Evolutionary conservation across 371 early-diverging fungal genomes (phyloP).

Genomic region (Actinomortierella ambigua): DNA sequence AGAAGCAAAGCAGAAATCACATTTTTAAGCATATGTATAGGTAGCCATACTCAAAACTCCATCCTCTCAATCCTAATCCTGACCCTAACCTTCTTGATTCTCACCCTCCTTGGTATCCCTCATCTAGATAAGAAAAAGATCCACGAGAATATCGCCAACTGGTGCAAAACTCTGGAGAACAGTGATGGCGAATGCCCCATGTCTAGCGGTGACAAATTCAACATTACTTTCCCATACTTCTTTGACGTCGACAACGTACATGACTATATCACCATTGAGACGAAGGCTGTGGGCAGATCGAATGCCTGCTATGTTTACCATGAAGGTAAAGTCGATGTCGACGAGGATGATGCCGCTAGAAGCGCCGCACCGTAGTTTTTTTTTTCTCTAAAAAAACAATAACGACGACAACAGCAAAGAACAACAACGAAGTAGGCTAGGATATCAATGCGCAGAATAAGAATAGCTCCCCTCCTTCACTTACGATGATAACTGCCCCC

Average conservation of each 20-base stretch:
- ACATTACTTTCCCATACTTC: background rate
- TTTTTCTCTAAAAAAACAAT: background rate
- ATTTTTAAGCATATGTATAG: too few relatives aligned
- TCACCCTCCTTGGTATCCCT: too few relatives aligned
- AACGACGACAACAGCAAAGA: slow-evolving; percentile 1
- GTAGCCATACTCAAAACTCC: too few relatives aligned
- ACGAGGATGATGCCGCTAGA: slow-evolving; percentile 1
- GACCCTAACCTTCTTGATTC: too few relatives aligned
- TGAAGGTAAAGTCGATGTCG: background rate
- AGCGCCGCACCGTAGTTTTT: slow-evolving; percentile 5
- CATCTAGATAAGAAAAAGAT: background rate
- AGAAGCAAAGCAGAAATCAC: too few relatives aligned
- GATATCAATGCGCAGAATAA: too few relatives aligned
- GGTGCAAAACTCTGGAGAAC: background rate
- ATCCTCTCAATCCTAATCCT: too few relatives aligned
- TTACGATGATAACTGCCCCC: too few relatives aligned
- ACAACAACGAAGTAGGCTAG: too few relatives aligned
- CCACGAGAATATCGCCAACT: background rate
- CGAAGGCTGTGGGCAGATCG: background rate
- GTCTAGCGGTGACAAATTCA: background rate
- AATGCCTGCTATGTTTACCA: background rate
- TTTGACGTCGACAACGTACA: background rate
- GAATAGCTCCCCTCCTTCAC: too few relatives aligned
- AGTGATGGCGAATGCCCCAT: background rate
- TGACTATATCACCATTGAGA: background rate